Conservation (phyloP, 768 basidiomycete genomes). For the Amyloporia xantha region DNA sequence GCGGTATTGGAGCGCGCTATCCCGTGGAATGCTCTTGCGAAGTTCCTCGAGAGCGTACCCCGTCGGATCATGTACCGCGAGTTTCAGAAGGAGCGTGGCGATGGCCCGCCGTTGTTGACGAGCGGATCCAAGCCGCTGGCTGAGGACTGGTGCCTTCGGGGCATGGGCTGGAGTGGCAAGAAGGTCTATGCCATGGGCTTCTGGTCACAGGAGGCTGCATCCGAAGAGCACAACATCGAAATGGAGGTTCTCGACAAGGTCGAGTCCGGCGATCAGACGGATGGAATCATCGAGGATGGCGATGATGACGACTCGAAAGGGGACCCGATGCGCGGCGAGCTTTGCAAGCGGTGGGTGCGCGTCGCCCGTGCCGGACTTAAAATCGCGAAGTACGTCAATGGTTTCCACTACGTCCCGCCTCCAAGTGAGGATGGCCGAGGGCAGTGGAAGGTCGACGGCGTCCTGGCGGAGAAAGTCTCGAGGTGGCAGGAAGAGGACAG, state of each 20-base stretch:
- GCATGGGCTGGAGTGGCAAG: slow-evolving; percentile 94
- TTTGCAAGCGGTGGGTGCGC: slow-evolving; percentile 64
- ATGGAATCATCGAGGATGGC: slow-evolving; percentile 82
- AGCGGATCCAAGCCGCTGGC: slow-evolving; percentile 63
- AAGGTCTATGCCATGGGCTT: slow-evolving; percentile 89
- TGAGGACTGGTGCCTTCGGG: slow-evolving; percentile 94
- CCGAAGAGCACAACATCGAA: slow-evolving; percentile 58
- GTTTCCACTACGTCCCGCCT: slow-evolving; percentile 50
- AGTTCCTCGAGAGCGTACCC: slow-evolving; percentile 57
- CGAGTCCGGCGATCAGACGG: slow-evolving; percentile 51
- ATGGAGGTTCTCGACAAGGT: slow-evolving; percentile 69
- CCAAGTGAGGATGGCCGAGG: slow-evolving; percentile 39
- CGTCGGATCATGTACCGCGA: slow-evolving; percentile 36
- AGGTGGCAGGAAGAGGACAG: slow-evolving; percentile 67
- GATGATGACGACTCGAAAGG: slow-evolving; percentile 32
- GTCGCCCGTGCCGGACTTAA: slow-evolving; percentile 63
- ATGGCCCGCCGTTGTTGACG: slow-evolving; percentile 63
- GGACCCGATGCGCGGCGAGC: slow-evolving; percentile 22
- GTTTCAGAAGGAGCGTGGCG: slow-evolving; percentile 26
- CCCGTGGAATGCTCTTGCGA: slow-evolving; percentile 76
- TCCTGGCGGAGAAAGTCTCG: slow-evolving; percentile 59
- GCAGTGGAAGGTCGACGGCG: slow-evolving; percentile 59
- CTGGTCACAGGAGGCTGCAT: slow-evolving; percentile 56
- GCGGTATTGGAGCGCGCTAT: slow-evolving; percentile 65
- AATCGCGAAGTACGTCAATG: slow-evolving; percentile 64